Evolutionary conservation across 345 rosid genomes (phyloP).

Genomic region (Rhizophora apiculata): DNA sequence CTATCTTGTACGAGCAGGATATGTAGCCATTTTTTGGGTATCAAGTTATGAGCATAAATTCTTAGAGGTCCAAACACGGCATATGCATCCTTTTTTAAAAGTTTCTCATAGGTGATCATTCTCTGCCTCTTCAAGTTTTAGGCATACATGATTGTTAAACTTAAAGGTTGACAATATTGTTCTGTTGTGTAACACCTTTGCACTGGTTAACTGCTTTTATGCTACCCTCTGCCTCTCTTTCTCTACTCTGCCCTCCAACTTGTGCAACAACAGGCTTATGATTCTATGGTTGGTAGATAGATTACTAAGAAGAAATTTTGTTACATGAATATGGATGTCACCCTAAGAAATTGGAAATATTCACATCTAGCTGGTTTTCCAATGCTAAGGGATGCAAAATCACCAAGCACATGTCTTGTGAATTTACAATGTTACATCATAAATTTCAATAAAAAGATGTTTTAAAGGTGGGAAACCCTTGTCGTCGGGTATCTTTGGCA

Average conservation of each 20-base stretch:
- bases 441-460: too few relatives aligned
- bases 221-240: too few relatives aligned
- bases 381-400: too few relatives aligned
- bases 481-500: too few relatives aligned
- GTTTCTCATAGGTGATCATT: background rate
- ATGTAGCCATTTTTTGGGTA: background rate
- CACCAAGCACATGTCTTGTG: too few relatives aligned
- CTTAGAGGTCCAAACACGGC: background rate
- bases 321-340: too few relatives aligned
- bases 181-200: background rate
- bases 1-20: background rate
- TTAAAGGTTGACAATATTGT: background rate
- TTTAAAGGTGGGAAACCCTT: too few relatives aligned
- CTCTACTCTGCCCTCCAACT: too few relatives aligned
- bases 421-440: too few relatives aligned
- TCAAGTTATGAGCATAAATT: background rate
- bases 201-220: background rate
- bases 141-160: background rate
- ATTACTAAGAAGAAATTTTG: too few relatives aligned
- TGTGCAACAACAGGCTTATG: too few relatives aligned
- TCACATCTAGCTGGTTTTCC: background rate
- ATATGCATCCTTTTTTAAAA: background rate
- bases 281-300: too few relatives aligned
- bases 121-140: background rate
- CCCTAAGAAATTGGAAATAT: background rate